A percentile compares a stretch with the other conserved stretches of the same genome.
These are phyloP conservation scores for Quercus cerris DNA, from an alignment of 306 rosid species.

Conservation along the genomic window DNA sequence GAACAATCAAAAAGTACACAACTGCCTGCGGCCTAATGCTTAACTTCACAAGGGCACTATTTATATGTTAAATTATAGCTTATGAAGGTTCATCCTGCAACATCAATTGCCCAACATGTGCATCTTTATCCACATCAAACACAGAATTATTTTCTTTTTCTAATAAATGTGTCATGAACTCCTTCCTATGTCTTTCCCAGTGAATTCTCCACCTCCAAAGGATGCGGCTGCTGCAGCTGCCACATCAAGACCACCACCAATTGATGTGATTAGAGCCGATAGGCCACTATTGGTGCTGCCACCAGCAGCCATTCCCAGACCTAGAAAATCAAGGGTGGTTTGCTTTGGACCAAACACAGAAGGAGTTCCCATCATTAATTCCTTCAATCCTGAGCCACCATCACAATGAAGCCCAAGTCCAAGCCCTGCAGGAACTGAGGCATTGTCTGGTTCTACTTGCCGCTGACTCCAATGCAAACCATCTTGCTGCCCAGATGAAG, in stretches of 20 bases:
- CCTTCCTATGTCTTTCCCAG: conserved; percentile 63
- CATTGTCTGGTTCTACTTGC: conserved; percentile 47
- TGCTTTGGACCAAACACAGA: conserved; percentile 84
- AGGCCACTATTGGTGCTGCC: conserved; percentile 54
- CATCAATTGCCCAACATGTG: conserved; percentile 19
- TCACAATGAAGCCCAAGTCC: conserved; percentile 76
- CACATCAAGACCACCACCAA: conserved; percentile 67
- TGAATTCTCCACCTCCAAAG: conserved; percentile 58
- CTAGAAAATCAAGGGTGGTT: conserved; percentile 87
- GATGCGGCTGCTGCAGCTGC: conserved; percentile 49
- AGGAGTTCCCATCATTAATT: conserved; percentile 72
- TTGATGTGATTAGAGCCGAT: conserved; percentile 75
- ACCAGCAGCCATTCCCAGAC: conserved; percentile 90
- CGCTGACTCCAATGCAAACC: conserved; percentile 63
- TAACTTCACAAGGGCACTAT: conserved; percentile 6
- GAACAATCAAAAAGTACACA: conserved; percentile 20
- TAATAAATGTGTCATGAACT: conserved; percentile 32
- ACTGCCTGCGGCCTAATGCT: conserved; percentile 19
- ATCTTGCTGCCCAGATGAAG: conserved; percentile 53
- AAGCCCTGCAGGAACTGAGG: conserved; percentile 54
- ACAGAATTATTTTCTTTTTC: background rate
- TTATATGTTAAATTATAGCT: conserved; percentile 6
- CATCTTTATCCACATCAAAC: background rate
- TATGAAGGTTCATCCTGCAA: conserved; percentile 24
- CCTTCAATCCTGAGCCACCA: conserved; percentile 69